Percentiles rank a stretch among this genome's conserved stretches.
Conservation (phyloP, 2,329 filamentous ascomycete genomes). For the Fusarium longipes region DNA sequence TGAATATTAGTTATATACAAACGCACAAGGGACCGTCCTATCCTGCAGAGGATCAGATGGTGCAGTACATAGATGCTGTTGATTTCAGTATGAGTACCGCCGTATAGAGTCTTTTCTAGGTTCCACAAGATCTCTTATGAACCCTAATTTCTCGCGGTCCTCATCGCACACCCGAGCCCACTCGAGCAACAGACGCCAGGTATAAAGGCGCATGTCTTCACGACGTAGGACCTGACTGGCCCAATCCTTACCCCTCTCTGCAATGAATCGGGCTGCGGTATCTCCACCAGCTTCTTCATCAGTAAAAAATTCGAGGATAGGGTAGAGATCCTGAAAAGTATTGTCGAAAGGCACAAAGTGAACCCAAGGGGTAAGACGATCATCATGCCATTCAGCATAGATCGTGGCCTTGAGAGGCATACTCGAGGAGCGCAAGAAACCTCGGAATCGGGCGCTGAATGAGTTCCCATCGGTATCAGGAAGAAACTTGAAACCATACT, state of each 20-base stretch:
- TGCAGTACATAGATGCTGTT: constrained; percentile 22
- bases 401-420: constrained; percentile 78
- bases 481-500: constrained; percentile 72
- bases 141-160: constrained; percentile 57
- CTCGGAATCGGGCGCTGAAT: constrained; percentile 71
- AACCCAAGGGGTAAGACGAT: constrained; percentile 73
- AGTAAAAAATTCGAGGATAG: constrained; percentile 73
- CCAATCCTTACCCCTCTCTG: constrained; percentile 70
- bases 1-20: constrained; percentile 42
- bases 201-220: constrained; percentile 75
- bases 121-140: constrained; percentile 55
- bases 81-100: constrained; percentile 8
- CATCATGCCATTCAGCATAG: constrained; percentile 81
- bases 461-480: constrained; percentile 78
- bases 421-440: constrained; percentile 71
- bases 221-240: constrained; percentile 68
- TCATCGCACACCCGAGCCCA: constrained; percentile 64
- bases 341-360: constrained; percentile 81
- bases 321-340: constrained; percentile 73
- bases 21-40: constrained; percentile 6
- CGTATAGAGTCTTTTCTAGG: constrained; percentile 31
- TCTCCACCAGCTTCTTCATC: constrained; percentile 61
- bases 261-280: constrained; percentile 68
- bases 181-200: constrained; percentile 69
- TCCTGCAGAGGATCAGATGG: constrained; percentile 2